Percentiles rank a stretch among this genome's conserved stretches.
Evolutionary conservation across 805 yeast species (phyloP).

Genomic region (Candida tallmaniae): DNA sequence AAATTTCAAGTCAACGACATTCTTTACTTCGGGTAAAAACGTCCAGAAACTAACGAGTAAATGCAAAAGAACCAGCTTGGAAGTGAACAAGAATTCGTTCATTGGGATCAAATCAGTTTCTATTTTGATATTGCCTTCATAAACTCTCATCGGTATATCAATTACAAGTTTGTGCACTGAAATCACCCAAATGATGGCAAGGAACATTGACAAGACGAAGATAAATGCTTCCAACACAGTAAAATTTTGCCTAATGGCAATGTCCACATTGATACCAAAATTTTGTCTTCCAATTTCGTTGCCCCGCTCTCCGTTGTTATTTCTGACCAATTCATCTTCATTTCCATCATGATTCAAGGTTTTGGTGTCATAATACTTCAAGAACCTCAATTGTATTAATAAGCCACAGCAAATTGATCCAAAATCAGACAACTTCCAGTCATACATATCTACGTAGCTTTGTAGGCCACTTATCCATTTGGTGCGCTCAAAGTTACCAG

Average conservation of each 20-base stretch:
- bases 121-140: background rate
- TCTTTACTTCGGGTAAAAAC: slow-evolving; percentile 4
- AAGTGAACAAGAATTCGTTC: background rate
- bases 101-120: no score
- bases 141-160: slow-evolving; percentile 14
- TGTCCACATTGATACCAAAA: slow-evolving; percentile 2
- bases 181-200: slow-evolving; percentile 14
- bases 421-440: slow-evolving; percentile 12
- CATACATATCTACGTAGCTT: slow-evolving; percentile 1
- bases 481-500: no score
- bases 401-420: slow-evolving; percentile 9
- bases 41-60: slow-evolving; percentile 6
- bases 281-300: slow-evolving; percentile 1
- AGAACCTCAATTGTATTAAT: slow-evolving; percentile 6
- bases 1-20: slow-evolving; percentile 1
- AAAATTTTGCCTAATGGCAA: slow-evolving; percentile 2
- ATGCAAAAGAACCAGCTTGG: slow-evolving; percentile 2
- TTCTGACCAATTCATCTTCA: background rate
- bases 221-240: background rate
- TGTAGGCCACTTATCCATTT: slow-evolving; percentile 1
- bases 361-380: slow-evolving; percentile 6
- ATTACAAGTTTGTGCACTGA: slow-evolving; percentile 18
- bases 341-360: background rate
- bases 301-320: background rate
- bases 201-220: background rate